These are phyloP conservation scores for Pestalotiopsis sp. DNA, from an alignment of 2,329 filamentous ascomycete species.

Conservation along the genomic window DNA sequence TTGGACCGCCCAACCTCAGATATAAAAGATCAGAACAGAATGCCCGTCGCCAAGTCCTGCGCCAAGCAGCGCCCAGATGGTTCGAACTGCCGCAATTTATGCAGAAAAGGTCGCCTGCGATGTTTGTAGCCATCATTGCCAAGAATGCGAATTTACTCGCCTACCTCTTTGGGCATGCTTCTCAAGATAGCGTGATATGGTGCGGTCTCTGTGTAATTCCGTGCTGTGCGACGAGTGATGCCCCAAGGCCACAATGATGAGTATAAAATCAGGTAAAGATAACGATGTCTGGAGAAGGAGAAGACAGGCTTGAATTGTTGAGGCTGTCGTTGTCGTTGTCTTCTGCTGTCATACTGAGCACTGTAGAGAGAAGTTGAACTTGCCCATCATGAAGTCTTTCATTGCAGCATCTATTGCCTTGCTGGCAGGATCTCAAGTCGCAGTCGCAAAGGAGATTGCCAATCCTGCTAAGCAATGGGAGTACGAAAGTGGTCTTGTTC, in stretches of 20 bases:
- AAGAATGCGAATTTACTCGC: background rate
- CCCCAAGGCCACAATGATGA: background rate
- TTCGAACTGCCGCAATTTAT: conserved; percentile 1
- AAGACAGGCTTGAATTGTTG: background rate
- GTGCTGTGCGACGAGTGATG: background rate
- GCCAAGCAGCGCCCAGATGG: conserved; percentile 6
- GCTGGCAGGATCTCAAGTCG: conserved; percentile 6
- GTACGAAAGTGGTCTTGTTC: conserved; percentile 17
- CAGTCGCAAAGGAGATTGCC: conserved; percentile 9
- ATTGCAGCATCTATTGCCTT: background rate
- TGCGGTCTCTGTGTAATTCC: background rate
- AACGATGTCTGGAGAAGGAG: background rate
- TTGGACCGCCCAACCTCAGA: background rate
- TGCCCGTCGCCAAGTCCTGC: conserved; percentile 10
- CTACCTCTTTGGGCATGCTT: conserved; percentile 11
- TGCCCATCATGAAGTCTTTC: background rate
- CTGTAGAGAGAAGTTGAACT: background rate
- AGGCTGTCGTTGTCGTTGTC: background rate
- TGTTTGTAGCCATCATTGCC: background rate
- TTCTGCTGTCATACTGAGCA: background rate
- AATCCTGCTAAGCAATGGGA: conserved; percentile 11
- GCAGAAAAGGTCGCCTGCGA: background rate
- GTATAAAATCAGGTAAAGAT: background rate
- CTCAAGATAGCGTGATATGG: conserved; percentile 13
- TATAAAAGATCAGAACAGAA: background rate